Evolutionary conservation across 345 rosid species (phyloP), one percentile per base, ranked within the genome.

Genomic region (Pistacia vera): DNA sequence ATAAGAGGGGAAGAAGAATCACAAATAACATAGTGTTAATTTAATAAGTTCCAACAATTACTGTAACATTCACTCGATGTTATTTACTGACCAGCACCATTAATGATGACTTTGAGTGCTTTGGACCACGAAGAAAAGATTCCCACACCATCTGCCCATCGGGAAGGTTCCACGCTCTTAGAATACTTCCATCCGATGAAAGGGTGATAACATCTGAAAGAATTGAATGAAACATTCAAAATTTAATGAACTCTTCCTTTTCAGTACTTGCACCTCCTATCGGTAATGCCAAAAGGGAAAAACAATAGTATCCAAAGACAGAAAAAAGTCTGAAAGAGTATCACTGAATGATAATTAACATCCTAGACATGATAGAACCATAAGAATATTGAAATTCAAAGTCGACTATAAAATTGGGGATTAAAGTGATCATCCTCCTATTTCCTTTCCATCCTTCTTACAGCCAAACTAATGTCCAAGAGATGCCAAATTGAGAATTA

Each of bases 61-160:
- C 30, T 17, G 55, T 36, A 66, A 54, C 33, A 11, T 46, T 74
- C 30, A 73, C 61, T 35, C 11, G 13, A 54, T 36, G 36, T 25
- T 74, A 36, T 74, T 73, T 44, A 85, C 94, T 86, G 73, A 93
- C 98, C 83, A 82, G 90, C 48, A 89, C 90, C 3, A 85, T 80
- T 78, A 95, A 74, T 68, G 86, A 78, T 63, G 97, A 83, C 83
- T 90, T 91, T 0, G 97, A 91, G 72, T 72, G 77, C 75, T 84
- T 84, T 13, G 88, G 84, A 10, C 90, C 90, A 60, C 77, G 84
- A 81, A 96, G 86, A 55, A 83, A 82, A 74, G 97, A 85, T 81
- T 93, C 97, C 99, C 99, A 93, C 69, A 90, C 97, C 97, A 96
- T 90, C 80, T 93, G 99, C 63, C 99, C 98, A 85, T 96, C 98